A percentile compares a stretch with the other conserved stretches of the same genome.
phyloP scores from a whole-genome alignment of 805 yeast genomes.

The Torulaspora maleeae region DNA sequence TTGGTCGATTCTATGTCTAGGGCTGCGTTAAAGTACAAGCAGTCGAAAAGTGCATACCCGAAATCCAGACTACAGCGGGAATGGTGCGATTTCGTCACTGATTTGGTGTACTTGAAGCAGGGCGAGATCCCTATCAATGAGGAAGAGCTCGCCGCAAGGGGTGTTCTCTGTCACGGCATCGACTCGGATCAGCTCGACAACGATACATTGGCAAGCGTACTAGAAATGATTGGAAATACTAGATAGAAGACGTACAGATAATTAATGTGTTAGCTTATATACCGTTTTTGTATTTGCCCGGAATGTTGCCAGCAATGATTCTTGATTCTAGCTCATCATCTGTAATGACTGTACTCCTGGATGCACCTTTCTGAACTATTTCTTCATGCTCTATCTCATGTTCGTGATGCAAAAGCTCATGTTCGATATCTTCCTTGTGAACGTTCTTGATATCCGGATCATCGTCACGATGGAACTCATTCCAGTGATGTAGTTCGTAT shows the following conservation, averaged over 20 bases:
- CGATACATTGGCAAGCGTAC: slow-evolving; percentile 18
- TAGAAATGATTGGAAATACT: slow-evolving; percentile 10
- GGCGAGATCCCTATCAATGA: slow-evolving; percentile 50
- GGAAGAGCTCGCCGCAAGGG: slow-evolving; percentile 38
- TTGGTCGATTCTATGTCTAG: slow-evolving; percentile 39
- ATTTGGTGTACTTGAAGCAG: slow-evolving; percentile 50
- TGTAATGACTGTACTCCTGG: slow-evolving; percentile 36
- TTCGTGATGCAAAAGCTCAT: slow-evolving; percentile 79
- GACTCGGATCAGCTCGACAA: slow-evolving; percentile 25
- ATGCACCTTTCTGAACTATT: slow-evolving; percentile 34
- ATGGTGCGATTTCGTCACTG: slow-evolving; percentile 55
- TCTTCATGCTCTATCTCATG: slow-evolving; percentile 70
- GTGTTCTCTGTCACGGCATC: slow-evolving; percentile 43
- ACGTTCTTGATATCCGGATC: slow-evolving; percentile 80
- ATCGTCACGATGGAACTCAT: slow-evolving; percentile 62
- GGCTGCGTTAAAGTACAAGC: slow-evolving; percentile 20
- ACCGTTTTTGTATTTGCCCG: slow-evolving; percentile 37
- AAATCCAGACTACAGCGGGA: slow-evolving; percentile 6
- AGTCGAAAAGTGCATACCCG: slow-evolving; percentile 17
- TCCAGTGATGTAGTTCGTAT: slow-evolving; percentile 95
- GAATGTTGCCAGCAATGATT: slow-evolving; percentile 38
- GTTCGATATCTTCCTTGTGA: slow-evolving; percentile 85
- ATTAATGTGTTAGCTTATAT: slow-evolving; percentile 1
- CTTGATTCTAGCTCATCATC: slow-evolving; percentile 40
- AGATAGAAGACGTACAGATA: not conserved